Evolutionary conservation across 805 yeast species (phyloP).

Genomic region (Trichomonascus vanleenenianus): DNA sequence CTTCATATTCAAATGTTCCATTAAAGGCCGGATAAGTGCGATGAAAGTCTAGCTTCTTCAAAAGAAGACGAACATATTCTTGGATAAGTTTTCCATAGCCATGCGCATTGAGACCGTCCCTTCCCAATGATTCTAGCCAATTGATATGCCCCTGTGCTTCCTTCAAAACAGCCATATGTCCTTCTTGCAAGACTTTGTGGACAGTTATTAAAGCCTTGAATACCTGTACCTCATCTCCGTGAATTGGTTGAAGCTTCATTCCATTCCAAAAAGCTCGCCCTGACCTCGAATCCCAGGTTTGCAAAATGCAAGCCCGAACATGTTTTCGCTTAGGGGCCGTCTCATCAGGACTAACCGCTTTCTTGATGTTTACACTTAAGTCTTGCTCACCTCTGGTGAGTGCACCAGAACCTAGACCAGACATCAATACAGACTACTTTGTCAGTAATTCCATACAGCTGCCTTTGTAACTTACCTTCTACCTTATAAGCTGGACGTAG

Average conservation of each 20-base stretch:
- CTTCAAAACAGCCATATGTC: conserved; percentile 77
- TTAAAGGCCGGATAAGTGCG: conserved; percentile 79
- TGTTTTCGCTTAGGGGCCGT: conserved; percentile 94
- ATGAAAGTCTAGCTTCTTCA: conserved; percentile 75
- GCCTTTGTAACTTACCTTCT: too few species aligned
- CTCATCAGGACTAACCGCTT: conserved; percentile 82
- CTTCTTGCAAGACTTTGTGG: conserved; percentile 94
- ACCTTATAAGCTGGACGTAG: too few species aligned
- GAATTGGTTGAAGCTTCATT: conserved; percentile 70
- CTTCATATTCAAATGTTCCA: conserved; percentile 95
- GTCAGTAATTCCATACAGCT: neutral
- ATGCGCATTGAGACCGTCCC: conserved; percentile 25
- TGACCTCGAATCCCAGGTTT: conserved; percentile 91
- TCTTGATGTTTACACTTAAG: conserved; percentile 48
- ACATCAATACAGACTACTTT: conserved; percentile 6
- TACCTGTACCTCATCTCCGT: conserved; percentile 71
- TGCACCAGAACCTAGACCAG: conserved; percentile 14
- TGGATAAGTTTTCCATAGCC: conserved; percentile 63
- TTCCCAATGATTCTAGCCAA: conserved; percentile 68
- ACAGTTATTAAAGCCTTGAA: conserved; percentile 80
- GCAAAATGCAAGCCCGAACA: conserved; percentile 90
- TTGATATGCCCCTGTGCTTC: conserved; percentile 75
- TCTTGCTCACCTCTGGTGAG: conserved; percentile 31
- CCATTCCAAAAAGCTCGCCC: conserved; percentile 81
- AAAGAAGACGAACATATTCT: conserved; percentile 65